Base-by-base conservation (phyloP, 768 basidiomycete genomes). In the Rhizopogon vinicolor region DNA sequence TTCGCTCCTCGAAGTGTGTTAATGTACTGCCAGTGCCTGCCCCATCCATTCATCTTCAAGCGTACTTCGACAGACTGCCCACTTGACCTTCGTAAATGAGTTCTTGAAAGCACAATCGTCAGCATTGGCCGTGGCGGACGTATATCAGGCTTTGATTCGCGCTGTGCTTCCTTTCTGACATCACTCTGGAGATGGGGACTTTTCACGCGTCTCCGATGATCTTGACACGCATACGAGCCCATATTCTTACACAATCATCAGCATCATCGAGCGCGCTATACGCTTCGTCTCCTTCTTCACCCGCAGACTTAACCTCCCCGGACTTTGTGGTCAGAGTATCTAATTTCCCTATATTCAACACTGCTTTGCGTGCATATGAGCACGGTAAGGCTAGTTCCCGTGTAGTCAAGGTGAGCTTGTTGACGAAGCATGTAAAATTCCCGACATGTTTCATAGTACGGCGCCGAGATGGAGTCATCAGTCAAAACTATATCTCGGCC, bases 401-500 rank as follows among this genome's bases (percentile, higher is more conserved):
- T 37, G 89, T 93, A 44, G 89, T 94, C 60, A 92, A 93, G 78
- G 91, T 91, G 57, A 51, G 76, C 55, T 35, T 51, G 18, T 18
- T n/a, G 48, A 46, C 58, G 54, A 40, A 51, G 45, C 42, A 14
- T 29, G 44, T 43, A 22, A 12, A 8, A 5, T 37, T 19, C 58
- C 41, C 14, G 7, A 42, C 13, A 7, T 25, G 16, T 37, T 41
- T 53, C 28, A n/a, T 66, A 93, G 91, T 92, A 91, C 64, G 89
- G 92, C 48, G 91, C 89, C 16, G 87, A 88, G 69, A 87, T 93
- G 72, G 92, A 93, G 69, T 88, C 85, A 3, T 86, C 87, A 53
- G 85, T 93, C 40, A 89, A 87, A 68, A 80, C 85, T 16, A 84
- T 93, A 41, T 89, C 90, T 28, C 78, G 85, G 16, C 91, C 91